Percentiles rank a stretch among this genome's conserved stretches.
Evolutionary conservation across 164 flowering plant species (phyloP).

Genomic region (Macadamia tetraphylla): DNA sequence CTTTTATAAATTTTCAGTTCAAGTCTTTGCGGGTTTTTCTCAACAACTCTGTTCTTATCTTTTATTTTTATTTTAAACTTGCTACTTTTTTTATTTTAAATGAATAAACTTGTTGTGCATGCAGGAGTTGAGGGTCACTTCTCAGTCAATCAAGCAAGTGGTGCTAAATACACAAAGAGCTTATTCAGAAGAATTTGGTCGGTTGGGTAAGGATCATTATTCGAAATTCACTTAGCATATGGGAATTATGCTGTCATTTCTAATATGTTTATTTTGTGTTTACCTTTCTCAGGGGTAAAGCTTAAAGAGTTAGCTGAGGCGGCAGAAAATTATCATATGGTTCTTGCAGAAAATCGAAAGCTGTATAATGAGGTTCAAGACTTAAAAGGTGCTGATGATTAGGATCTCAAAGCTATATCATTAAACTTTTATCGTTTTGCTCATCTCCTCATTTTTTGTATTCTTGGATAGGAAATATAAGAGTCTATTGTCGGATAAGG

Average conservation of each 20-base stretch:
- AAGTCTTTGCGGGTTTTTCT: slow-evolving; percentile 51
- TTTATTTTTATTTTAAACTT: not conserved
- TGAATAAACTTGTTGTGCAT: not conserved
- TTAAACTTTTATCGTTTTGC: not conserved
- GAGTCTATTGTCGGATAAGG: slow-evolving; percentile 92
- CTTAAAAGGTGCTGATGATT: slow-evolving; percentile 60
- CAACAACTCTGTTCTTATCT: slow-evolving; percentile 1
- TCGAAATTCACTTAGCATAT: slow-evolving; percentile 1
- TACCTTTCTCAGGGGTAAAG: slow-evolving; percentile 45
- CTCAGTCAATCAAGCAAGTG: slow-evolving; percentile 60
- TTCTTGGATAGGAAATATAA: slow-evolving; percentile 62
- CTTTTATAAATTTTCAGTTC: slow-evolving; percentile 44
- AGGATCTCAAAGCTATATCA: not conserved
- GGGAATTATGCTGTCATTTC: not conserved
- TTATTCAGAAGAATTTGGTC: slow-evolving; percentile 52
- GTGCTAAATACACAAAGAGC: slow-evolving; percentile 37
- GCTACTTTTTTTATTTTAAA: too few relatives aligned
- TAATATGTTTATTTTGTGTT: slow-evolving; percentile 3
- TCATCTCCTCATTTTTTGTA: slow-evolving; percentile 10
- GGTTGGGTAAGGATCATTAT: slow-evolving; percentile 46
- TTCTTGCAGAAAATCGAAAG: slow-evolving; percentile 81
- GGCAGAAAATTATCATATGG: slow-evolving; percentile 74
- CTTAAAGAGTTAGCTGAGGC: slow-evolving; percentile 66
- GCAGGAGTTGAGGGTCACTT: slow-evolving; percentile 57
- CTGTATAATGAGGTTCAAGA: slow-evolving; percentile 96